phyloP scores from a whole-genome alignment of 73 alveolate species.

The Paramecium bursaria region DNA sequence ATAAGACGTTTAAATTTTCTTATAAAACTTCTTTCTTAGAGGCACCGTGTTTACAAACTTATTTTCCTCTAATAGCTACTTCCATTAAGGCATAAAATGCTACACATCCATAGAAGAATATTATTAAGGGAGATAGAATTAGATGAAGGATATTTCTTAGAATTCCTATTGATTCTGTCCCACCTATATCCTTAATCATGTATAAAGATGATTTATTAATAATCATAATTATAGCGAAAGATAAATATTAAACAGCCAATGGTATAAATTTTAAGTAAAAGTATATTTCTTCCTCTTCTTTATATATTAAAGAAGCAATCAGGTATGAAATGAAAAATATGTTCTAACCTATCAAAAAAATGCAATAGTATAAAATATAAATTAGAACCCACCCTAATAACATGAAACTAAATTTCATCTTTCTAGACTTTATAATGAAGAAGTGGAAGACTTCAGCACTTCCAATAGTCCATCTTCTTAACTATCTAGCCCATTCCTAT shows the following conservation, averaged over 20 bases:
- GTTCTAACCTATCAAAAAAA: slow-evolving; percentile 20
- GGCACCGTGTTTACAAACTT: slow-evolving; percentile 71
- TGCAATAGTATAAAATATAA: slow-evolving; percentile 2
- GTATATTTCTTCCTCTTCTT: background rate
- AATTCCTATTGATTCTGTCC: slow-evolving; percentile 46
- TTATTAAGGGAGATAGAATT: slow-evolving; percentile 59
- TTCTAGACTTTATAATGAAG: slow-evolving; percentile 19
- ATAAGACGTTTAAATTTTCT: no score
- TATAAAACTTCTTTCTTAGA: slow-evolving; percentile 69
- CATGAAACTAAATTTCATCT: slow-evolving; percentile 22
- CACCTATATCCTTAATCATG: slow-evolving; percentile 29
- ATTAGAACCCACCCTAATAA: slow-evolving; percentile 33
- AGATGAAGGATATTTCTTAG: slow-evolving; percentile 49
- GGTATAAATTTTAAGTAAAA: slow-evolving; percentile 1
- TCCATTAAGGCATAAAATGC: slow-evolving; percentile 70
- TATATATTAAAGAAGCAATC: background rate
- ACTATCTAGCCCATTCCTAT: slow-evolving; percentile 70
- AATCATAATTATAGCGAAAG: background rate
- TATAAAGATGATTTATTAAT: slow-evolving; percentile 15
- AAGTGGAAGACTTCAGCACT: slow-evolving; percentile 74
- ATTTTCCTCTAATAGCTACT: slow-evolving; percentile 68
- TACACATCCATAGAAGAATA: slow-evolving; percentile 63
- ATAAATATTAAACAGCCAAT: background rate
- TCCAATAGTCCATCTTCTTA: slow-evolving; percentile 73
- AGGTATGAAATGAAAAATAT: slow-evolving; percentile 1